Evolutionary conservation across 148 eudicot species (phyloP).

Genomic region (Rhododendron williamsianum): DNA sequence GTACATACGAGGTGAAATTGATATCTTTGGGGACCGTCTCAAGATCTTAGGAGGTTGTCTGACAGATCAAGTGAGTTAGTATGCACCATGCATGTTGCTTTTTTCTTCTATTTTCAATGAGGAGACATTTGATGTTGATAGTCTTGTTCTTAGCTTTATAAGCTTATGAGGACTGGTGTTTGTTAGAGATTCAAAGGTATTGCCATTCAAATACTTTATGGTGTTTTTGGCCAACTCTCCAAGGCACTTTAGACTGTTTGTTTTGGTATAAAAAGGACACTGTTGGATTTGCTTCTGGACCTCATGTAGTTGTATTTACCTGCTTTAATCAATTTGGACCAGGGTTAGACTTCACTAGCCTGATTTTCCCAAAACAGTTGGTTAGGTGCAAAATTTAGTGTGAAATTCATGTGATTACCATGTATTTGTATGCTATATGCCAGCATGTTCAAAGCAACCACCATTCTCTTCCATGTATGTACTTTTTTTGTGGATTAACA

Average conservation of each 20-base stretch:
- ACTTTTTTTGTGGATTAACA: background rate
- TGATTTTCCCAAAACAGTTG: background rate
- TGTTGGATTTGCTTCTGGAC: background rate
- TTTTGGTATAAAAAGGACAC: background rate
- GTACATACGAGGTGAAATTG: constrained; percentile 52
- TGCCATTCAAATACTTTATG: background rate
- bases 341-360: background rate
- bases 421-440: background rate
- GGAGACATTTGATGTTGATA: background rate
- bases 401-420: background rate
- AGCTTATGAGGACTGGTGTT: background rate
- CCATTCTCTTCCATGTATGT: background rate
- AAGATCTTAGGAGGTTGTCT: constrained; percentile 46
- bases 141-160: background rate
- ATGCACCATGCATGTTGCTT: background rate
- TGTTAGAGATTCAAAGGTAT: background rate
- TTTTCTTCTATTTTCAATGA: background rate
- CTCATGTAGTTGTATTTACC: background rate
- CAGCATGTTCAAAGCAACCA: background rate
- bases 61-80: constrained; percentile 57
- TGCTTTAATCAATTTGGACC: background rate
- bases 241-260: background rate
- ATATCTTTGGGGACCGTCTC: constrained; percentile 44
- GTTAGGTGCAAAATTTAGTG: background rate
- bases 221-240: background rate